Conservation (phyloP, 2,329 filamentous ascomycete species). For the Bisporella sp. region DNA sequence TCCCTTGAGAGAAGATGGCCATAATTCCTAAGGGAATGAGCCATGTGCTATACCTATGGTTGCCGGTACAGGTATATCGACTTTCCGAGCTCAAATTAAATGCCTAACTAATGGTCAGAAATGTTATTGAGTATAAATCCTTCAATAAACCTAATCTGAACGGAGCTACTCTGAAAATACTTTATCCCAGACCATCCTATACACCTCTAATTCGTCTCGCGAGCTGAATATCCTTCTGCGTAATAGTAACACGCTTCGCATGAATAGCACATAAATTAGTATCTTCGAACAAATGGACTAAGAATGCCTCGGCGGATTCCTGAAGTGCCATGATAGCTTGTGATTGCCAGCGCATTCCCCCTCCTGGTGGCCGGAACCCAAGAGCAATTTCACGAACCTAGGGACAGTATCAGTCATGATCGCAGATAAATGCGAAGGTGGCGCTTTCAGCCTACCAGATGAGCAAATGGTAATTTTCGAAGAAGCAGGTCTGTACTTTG, state of each 20-base stretch:
- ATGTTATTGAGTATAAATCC: too few relatives aligned
- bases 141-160: too few relatives aligned
- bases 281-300: constrained; percentile 92
- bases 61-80: too few relatives aligned
- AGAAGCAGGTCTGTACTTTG: constrained; percentile 82
- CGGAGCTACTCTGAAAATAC: too few relatives aligned
- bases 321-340: constrained; percentile 90
- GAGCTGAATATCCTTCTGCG: constrained; percentile 97
- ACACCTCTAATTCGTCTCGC: constrained; percentile 72
- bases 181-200: constrained; percentile 61
- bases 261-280: constrained; percentile 95
- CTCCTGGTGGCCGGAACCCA: constrained; percentile 51
- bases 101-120: too few relatives aligned
- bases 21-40: too few relatives aligned
- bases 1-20: too few relatives aligned
- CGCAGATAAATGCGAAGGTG: not conserved
- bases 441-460: constrained; percentile 45
- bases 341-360: constrained; percentile 88
- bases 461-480: constrained; percentile 71
- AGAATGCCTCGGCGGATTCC: constrained; percentile 92
- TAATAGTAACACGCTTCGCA: constrained; percentile 92
- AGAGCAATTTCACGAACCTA: constrained; percentile 68
- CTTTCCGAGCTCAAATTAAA: too few relatives aligned
- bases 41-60: too few relatives aligned
- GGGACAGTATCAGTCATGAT: constrained; percentile 1